Base-by-base conservation (phyloP, 176 grass and related monocot genomes). In the Lolium rigidum region DNA sequence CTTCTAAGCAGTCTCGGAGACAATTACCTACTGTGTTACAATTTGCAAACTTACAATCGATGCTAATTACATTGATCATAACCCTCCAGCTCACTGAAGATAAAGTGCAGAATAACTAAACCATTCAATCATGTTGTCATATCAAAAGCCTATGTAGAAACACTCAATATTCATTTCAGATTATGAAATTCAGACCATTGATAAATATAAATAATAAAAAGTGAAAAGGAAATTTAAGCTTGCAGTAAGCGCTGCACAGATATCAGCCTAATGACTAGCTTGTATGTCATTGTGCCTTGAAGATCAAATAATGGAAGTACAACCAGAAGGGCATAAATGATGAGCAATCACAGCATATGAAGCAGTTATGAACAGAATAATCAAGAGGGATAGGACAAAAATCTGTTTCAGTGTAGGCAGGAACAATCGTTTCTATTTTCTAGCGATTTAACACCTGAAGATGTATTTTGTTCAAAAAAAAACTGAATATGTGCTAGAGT, bases 391-490 rank as follows among this genome's bases (percentile, higher is more conserved):
- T 60, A 60, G 38, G 17, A 26, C 46, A 71, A 18, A 5, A 47
- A 61, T 44, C 56, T 60, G 38, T 49, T 28, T 83, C 10, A 61
- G 70, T 74, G 55, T 20, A 44, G 21, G 54, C 55, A 59, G 48
- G 46, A 83, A 44, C 11, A 25, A 61, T 3, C 18, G 6, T 83
- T 47, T 74, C 50, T 57, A 24, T 17, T 47, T 83, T 60, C 70
- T 83, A 50, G 35, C 74, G 62, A 86, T 28, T 77, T 55, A 70
- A 52, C 71, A 55, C 15, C 51, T 17, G 46, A 62, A 72, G 22
- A 70, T 82, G 16, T 59, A 20, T 57, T 60, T 22, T 47, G 57
- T 60, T 22, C 7, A 60, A 22, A 60, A 60, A 60, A 10, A 60
- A 60, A 20, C n/a, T 60, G 20, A 70, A 70, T 15, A 76, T 82